Conservation (phyloP, 208 protist genomes). For the Acanthamoeba quina region DNA sequence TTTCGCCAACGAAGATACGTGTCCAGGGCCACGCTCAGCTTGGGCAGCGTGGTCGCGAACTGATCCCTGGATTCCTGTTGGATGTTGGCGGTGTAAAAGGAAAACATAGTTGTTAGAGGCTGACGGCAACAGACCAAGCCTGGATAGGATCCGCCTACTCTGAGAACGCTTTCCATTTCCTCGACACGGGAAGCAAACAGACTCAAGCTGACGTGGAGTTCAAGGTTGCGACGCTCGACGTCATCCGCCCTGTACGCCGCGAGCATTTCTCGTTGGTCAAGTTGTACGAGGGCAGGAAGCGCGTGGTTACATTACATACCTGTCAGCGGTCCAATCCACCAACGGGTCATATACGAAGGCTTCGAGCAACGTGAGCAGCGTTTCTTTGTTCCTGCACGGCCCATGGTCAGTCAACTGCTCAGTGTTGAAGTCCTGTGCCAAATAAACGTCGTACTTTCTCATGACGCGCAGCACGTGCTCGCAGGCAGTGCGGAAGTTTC, state of each 20-base stretch:
- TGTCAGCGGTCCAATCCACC: slow-evolving; percentile 76
- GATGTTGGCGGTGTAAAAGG: not conserved
- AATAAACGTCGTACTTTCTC: slow-evolving; percentile 76
- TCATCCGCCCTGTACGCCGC: slow-evolving; percentile 30
- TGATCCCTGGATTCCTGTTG: slow-evolving; percentile 35
- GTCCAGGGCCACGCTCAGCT: not conserved
- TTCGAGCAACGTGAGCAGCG: slow-evolving; percentile 82
- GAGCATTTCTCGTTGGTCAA: not conserved
- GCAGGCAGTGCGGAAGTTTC: slow-evolving; percentile 93
- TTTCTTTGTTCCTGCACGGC: slow-evolving; percentile 38
- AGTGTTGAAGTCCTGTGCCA: not conserved
- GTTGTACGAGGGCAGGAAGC: not conserved
- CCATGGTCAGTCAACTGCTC: not conserved
- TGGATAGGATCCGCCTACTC: not conserved
- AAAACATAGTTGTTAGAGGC: not conserved
- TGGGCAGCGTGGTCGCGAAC: not conserved
- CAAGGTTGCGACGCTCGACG: slow-evolving; percentile 42
- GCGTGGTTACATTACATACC: not conserved
- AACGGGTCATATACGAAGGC: slow-evolving; percentile 93
- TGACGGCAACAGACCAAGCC: not conserved
- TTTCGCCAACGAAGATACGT: not conserved
- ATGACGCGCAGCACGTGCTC: slow-evolving; percentile 93
- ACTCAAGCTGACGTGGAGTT: slow-evolving; percentile 39
- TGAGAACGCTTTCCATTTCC: slow-evolving; percentile 60
- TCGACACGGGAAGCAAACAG: slow-evolving; percentile 63